Conservation (phyloP, 2,329 filamentous ascomycete genomes). For the Fusarium neocosmosporiellum region DNA sequence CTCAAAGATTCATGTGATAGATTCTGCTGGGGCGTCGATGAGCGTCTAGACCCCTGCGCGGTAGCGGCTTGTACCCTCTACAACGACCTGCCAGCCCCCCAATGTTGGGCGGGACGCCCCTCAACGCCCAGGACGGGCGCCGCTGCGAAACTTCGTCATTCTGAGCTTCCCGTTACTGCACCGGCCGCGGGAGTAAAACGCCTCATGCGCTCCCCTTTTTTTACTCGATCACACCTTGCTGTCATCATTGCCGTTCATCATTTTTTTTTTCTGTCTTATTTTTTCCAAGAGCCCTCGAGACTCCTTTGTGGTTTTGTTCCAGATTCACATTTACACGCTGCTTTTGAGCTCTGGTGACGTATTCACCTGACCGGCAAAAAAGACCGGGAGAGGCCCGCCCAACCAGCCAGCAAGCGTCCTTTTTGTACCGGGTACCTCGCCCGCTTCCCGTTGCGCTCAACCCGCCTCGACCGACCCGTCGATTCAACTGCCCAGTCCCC, state of each 20-base stretch:
- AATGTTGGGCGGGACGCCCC: constrained; percentile 30
- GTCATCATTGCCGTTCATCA: background rate
- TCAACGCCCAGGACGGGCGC: constrained; percentile 10
- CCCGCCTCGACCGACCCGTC: constrained; percentile 15
- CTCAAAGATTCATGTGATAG: constrained; percentile 30
- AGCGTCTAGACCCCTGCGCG: constrained; percentile 26
- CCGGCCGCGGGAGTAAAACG: constrained; percentile 10
- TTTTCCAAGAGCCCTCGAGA: background rate
- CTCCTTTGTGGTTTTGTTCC: background rate
- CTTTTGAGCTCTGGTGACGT: constrained; percentile 28
- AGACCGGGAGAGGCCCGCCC: constrained; percentile 9
- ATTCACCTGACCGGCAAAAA: constrained; percentile 30
- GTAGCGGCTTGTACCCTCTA: constrained; percentile 32
- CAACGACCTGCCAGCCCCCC: constrained; percentile 2
- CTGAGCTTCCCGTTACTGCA: constrained; percentile 12
- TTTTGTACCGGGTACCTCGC: constrained; percentile 31
- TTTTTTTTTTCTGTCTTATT: background rate
- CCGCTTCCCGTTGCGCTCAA: constrained; percentile 12
- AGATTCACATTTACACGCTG: background rate
- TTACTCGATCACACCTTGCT: background rate
- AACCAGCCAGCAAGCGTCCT: constrained; percentile 24
- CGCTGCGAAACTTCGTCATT: constrained; percentile 33
- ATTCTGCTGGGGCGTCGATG: constrained; percentile 34
- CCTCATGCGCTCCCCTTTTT: constrained; percentile 3
- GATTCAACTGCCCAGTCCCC: constrained; percentile 11